Percentiles rank a stretch among this genome's conserved stretches.
phyloP scores from a whole-genome alignment of 306 rosid species.

The Heteromeles arbutifolia region DNA sequence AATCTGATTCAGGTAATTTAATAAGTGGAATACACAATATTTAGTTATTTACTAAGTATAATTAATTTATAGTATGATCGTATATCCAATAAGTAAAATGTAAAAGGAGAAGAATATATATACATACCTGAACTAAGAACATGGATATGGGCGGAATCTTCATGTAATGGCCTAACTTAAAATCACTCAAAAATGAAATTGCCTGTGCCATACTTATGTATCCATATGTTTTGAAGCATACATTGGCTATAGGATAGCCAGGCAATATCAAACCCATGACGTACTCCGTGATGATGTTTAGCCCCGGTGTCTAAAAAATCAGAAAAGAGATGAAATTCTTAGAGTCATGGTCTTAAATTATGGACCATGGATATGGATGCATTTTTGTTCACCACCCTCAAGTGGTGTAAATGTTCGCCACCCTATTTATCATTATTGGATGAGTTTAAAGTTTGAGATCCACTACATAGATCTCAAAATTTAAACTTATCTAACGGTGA shows the following conservation, averaged over 20 bases:
- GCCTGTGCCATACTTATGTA: conserved; percentile 72
- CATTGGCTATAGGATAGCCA: conserved; percentile 62
- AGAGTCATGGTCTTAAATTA: not conserved
- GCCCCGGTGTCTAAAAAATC: conserved; percentile 41
- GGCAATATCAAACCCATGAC: conserved; percentile 60
- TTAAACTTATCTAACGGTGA: no score
- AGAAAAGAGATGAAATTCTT: not conserved
- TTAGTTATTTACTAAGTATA: not conserved
- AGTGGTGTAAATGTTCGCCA: no score
- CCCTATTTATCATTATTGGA: no score
- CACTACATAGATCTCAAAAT: no score
- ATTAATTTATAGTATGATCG: not conserved
- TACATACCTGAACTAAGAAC: conserved; percentile 63
- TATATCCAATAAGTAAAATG: not conserved
- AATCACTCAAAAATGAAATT: conserved; percentile 50
- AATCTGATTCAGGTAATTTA: not conserved
- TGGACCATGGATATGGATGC: not conserved
- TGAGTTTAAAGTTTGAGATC: no score
- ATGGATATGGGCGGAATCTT: conserved; percentile 61
- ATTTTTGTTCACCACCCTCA: no score
- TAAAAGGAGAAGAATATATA: not conserved
- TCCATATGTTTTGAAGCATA: conserved; percentile 72
- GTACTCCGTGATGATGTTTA: conserved; percentile 59
- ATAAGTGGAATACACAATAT: not conserved
- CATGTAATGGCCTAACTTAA: conserved; percentile 73